phyloP scores from a whole-genome alignment of 2,329 filamentous ascomycete species.

The Fusarium multiceps region DNA sequence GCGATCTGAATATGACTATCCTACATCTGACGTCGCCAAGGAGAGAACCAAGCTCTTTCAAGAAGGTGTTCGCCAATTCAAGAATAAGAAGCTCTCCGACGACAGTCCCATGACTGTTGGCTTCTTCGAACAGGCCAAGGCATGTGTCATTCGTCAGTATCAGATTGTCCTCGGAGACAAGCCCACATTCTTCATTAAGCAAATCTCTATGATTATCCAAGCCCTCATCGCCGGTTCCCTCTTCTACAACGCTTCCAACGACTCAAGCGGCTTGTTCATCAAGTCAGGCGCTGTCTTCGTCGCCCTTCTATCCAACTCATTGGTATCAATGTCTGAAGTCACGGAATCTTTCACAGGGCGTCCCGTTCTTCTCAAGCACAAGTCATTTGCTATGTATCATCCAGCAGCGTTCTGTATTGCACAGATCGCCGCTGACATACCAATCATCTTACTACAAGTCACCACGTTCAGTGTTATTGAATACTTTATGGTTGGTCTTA shows the following conservation, averaged over 20 bases:
- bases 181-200: constrained; percentile 71
- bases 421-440: constrained; percentile 65
- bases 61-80: constrained; percentile 64
- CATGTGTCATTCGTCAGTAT: constrained; percentile 69
- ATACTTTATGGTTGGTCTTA: constrained; percentile 73
- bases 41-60: constrained; percentile 65
- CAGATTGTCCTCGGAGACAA: constrained; percentile 75
- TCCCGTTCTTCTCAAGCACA: constrained; percentile 69
- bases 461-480: constrained; percentile 66
- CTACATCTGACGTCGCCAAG: constrained; percentile 60
- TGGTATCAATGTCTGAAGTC: constrained; percentile 75
- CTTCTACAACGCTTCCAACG: constrained; percentile 72
- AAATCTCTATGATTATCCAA: constrained; percentile 66
- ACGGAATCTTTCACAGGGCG: constrained; percentile 70
- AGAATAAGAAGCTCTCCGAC: constrained; percentile 63
- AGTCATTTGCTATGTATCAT: constrained; percentile 67
- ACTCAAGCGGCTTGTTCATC: constrained; percentile 70
- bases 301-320: constrained; percentile 69
- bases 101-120: constrained; percentile 67
- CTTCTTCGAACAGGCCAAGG: constrained; percentile 66
- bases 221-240: constrained; percentile 73
- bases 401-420: constrained; percentile 69
- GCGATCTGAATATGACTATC: constrained; percentile 68
- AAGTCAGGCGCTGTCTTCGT: constrained; percentile 75
- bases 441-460: constrained; percentile 68